Evolutionary conservation across 495 filamentous ascomycete genomes (phyloP), one percentile per base, ranked within the genome.

Genomic region (Baudoinia panamericana): DNA sequence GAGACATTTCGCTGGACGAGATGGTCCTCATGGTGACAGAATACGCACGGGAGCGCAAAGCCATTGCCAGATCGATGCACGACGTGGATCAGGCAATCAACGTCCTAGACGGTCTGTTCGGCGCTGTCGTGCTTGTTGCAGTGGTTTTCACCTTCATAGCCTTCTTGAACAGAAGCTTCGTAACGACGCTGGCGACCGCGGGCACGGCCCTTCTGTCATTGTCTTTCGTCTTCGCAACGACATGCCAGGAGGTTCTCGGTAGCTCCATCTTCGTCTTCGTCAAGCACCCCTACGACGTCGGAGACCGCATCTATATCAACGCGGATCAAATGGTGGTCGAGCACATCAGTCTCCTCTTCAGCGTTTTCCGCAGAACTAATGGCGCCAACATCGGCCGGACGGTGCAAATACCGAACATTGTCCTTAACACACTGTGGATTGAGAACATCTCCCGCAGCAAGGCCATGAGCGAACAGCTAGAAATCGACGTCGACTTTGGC

Each of bases 261-360:
- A 92, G 84, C 13, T 95, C 88, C 64, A 92, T 97, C 58, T 97
- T 97, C 66, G 68, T 97, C 5, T 96, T 97, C 55, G 83, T 95
- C 69, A 97, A 97, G 63, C 90, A 94, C 52, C 86, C 79, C 1
- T 84, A 72, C 57, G 90, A 97, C 57, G 84, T 95, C 18, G 84
- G 90, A 28, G 90, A 97, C 56, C 82, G 90, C 16, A 80, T 96
- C 24, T 85, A 95, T 52, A 78, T 97, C 49, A 41, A 39, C 8
- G 13, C 33, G 5, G 72, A 82, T 51, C 72, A 79, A 51, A 72
- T 90, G 40, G 63, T 80, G 6, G 88, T 97, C 16, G 84, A 95
- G 62, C 84, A 88, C 56, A 96, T 97, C 50, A 92, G 84, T 5
- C 71, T 97, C 13, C 72, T 97, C 6, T 97, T 79, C 64, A 87